Evolutionary conservation across 106 monocot genomes (phyloP).

Genomic region (Acorus calamus): DNA sequence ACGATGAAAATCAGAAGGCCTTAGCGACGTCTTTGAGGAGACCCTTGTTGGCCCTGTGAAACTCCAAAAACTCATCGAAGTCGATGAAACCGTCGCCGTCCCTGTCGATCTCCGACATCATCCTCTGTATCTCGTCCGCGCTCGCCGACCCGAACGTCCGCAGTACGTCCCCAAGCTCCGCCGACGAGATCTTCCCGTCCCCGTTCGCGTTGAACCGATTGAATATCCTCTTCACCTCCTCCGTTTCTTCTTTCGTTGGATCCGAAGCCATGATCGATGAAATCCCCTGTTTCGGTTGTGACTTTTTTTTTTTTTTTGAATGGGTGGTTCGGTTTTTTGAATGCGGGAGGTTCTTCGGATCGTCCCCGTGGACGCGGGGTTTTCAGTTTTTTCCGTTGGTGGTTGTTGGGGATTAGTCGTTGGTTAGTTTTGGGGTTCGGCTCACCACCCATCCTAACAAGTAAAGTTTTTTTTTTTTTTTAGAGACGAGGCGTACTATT

Average conservation of each 20-base stretch:
- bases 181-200: conserved; percentile 65
- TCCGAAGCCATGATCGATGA: no score
- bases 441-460: no score
- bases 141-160: conserved; percentile 37
- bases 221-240: conserved; percentile 65
- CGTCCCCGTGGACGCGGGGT: no score
- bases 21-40: conserved; percentile 81
- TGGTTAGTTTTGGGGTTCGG: no score
- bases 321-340: no score
- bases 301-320: no score
- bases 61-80: conserved; percentile 39
- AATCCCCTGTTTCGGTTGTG: no score
- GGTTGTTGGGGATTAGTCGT: no score
- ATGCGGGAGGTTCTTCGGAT: no score
- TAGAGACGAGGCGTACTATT: no score
- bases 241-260: conserved; percentile 2
- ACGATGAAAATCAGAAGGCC: conserved; percentile 25
- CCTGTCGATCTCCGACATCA: conserved; percentile 71
- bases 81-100: conserved; percentile 63
- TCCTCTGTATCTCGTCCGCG: conserved; percentile 43
- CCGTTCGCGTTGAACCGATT: conserved; percentile 65
- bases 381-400: no score
- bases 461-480: no score
- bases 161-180: conserved; percentile 63
- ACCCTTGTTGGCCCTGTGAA: conserved; percentile 47